Percentiles rank a stretch among this genome's conserved stretches.
phyloP scores from a whole-genome alignment of 495 filamentous ascomycete species.

The Opeltia flavorubescens region DNA sequence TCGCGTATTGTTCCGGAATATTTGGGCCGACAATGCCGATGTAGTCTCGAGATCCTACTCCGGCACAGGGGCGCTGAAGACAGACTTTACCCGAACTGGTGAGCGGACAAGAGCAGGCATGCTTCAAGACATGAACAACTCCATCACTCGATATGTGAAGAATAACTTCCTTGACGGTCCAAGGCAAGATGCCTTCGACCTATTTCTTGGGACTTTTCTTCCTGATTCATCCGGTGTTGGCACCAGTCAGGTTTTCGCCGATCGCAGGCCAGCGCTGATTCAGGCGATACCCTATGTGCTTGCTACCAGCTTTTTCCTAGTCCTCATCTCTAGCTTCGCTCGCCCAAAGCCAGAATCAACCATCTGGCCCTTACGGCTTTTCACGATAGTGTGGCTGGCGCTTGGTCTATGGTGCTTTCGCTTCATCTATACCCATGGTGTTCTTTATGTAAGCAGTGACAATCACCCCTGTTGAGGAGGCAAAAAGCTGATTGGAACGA shows the following conservation, averaged over 20 bases:
- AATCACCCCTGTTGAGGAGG: neutral
- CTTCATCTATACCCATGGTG: constrained; percentile 71
- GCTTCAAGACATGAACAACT: constrained; percentile 69
- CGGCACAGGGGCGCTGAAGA: constrained; percentile 91
- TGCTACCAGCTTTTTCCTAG: constrained; percentile 73
- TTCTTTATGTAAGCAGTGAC: constrained; percentile 69
- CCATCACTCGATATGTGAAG: constrained; percentile 64
- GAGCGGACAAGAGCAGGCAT: constrained; percentile 71
- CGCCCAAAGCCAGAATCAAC: constrained; percentile 49
- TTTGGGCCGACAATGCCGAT: constrained; percentile 98
- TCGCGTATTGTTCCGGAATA: constrained; percentile 78
- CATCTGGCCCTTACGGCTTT: constrained; percentile 63
- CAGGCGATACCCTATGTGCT: constrained; percentile 84
- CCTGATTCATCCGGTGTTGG: constrained; percentile 51
- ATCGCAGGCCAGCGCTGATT: constrained; percentile 72
- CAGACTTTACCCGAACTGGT: constrained; percentile 84
- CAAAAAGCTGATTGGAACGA: neutral
- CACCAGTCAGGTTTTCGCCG: constrained; percentile 57
- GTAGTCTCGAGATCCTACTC: constrained; percentile 85
- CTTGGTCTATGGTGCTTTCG: constrained; percentile 52
- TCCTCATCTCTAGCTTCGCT: constrained; percentile 65
- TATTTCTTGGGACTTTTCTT: constrained; percentile 77
- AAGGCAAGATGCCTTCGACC: constrained; percentile 84
- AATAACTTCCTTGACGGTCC: constrained; percentile 94
- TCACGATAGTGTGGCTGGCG: constrained; percentile 58